These are phyloP conservation scores for Phytophthora quininea DNA, from an alignment of 352 stramenopile species.

Conservation along the genomic window DNA sequence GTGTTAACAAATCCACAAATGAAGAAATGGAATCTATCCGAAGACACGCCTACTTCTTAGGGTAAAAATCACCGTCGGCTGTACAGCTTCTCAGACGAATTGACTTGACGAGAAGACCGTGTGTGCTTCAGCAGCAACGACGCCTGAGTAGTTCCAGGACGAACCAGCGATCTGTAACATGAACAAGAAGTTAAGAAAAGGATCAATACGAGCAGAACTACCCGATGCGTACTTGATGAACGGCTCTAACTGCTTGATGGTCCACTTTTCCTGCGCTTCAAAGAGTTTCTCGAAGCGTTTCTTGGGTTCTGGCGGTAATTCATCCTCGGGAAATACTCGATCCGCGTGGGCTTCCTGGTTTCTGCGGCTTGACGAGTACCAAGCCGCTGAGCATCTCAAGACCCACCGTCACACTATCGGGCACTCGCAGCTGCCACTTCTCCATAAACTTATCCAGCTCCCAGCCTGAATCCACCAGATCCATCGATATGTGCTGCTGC, in stretches of 20 bases:
- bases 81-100: constrained; percentile 77
- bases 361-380: constrained; percentile 54
- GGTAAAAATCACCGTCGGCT: constrained; percentile 53
- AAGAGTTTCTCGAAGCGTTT: constrained; percentile 83
- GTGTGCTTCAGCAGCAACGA: constrained; percentile 82
- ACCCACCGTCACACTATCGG: constrained; percentile 61
- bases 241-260: constrained; percentile 74
- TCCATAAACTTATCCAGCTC: constrained; percentile 74
- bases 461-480: constrained; percentile 48
- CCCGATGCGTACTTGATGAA: constrained; percentile 72
- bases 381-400: constrained; percentile 74
- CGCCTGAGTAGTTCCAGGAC: constrained; percentile 68
- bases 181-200: constrained; percentile 11
- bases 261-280: constrained; percentile 84
- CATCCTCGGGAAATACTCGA: constrained; percentile 75
- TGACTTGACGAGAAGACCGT: constrained; percentile 77
- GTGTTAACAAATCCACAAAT: constrained; percentile 7
- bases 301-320: constrained; percentile 74
- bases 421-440: constrained; percentile 82
- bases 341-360: constrained; percentile 42
- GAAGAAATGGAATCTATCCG: neutral
- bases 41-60: no score
- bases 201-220: neutral
- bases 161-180: constrained; percentile 61
- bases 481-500: constrained; percentile 32